phyloP scores from a whole-genome alignment of 2,329 filamentous ascomycete genomes.

The Xylaria sp. region DNA sequence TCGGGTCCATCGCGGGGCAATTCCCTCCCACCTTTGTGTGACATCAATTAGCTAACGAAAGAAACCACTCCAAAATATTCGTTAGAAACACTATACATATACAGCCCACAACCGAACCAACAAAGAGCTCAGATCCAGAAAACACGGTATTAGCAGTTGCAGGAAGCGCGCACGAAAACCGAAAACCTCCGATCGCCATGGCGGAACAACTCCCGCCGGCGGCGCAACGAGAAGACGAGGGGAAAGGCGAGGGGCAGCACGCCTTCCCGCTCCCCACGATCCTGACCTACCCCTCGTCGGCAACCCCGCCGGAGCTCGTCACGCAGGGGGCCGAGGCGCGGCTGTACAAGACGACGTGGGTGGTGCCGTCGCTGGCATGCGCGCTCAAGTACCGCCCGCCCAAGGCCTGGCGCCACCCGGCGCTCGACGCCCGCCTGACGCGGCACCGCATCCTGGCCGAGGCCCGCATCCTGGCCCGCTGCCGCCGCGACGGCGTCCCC shows the following conservation, averaged over 20 bases:
- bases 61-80: too few species aligned
- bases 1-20: constrained; percentile 17
- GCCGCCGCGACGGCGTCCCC: constrained; percentile 74
- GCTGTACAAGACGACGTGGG: constrained; percentile 84
- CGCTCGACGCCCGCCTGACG: constrained; percentile 84
- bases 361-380: constrained; percentile 66
- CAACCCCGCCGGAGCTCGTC: constrained; percentile 66
- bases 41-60: constrained; percentile 6
- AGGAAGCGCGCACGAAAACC: too few species aligned
- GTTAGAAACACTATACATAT: too few species aligned
- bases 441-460: constrained; percentile 86
- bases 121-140: not conserved
- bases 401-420: constrained; percentile 90
- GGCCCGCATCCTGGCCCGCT: constrained; percentile 80
- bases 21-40: constrained; percentile 5
- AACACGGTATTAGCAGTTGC: too few species aligned
- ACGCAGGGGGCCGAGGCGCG: constrained; percentile 95
- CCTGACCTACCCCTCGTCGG: constrained; percentile 63
- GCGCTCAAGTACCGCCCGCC: constrained; percentile 89
- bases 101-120: not conserved
- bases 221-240: constrained; percentile 6
- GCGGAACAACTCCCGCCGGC: constrained; percentile 17
- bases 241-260: constrained; percentile 22
- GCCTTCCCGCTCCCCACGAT: constrained; percentile 62
- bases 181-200: constrained; percentile 9